Evolutionary conservation across 441 rosid species (phyloP).

Genomic region (Jatropha podagrica): DNA sequence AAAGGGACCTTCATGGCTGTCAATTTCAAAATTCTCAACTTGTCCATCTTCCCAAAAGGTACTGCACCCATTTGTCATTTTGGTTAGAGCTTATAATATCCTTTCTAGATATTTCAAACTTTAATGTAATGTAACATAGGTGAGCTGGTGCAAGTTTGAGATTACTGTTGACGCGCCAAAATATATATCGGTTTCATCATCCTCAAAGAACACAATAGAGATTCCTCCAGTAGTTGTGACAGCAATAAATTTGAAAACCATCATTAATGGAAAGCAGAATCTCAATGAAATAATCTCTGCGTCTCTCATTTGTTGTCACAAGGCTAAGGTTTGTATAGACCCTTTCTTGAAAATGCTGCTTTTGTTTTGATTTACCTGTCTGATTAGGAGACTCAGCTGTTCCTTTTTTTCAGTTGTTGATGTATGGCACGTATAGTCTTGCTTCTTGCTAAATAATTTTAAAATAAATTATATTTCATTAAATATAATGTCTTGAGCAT

Average conservation of each 20-base stretch:
- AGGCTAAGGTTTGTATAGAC: slow-evolving; percentile 75
- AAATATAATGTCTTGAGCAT: not conserved
- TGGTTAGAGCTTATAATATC: slow-evolving; percentile 7
- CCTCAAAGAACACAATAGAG: slow-evolving; percentile 50
- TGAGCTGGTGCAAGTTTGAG: slow-evolving; percentile 99
- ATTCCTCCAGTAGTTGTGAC: slow-evolving; percentile 87
- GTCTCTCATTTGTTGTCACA: slow-evolving; percentile 87
- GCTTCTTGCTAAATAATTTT: not conserved
- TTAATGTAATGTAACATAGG: slow-evolving; percentile 46
- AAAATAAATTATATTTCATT: not conserved
- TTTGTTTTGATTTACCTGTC: slow-evolving; percentile 13
- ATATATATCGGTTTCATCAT: slow-evolving; percentile 50
- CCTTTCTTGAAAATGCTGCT: slow-evolving; percentile 17
- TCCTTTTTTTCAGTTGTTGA: slow-evolving; percentile 5
- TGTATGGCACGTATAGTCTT: slow-evolving; percentile 12
- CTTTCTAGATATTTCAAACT: slow-evolving; percentile 12
- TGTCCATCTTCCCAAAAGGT: slow-evolving; percentile 77
- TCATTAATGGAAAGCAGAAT: slow-evolving; percentile 78
- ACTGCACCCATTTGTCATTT: slow-evolving; percentile 19
- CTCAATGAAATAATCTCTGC: slow-evolving; percentile 88
- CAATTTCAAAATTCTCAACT: slow-evolving; percentile 66
- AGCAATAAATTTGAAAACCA: slow-evolving; percentile 89
- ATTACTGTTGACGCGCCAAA: slow-evolving; percentile 67
- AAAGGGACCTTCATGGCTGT: slow-evolving; percentile 94
- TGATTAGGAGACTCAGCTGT: slow-evolving; percentile 11